Evolutionary conservation across 2,329 filamentous ascomycete species (phyloP).

Genomic region (Ampelomyces quisqualis): DNA sequence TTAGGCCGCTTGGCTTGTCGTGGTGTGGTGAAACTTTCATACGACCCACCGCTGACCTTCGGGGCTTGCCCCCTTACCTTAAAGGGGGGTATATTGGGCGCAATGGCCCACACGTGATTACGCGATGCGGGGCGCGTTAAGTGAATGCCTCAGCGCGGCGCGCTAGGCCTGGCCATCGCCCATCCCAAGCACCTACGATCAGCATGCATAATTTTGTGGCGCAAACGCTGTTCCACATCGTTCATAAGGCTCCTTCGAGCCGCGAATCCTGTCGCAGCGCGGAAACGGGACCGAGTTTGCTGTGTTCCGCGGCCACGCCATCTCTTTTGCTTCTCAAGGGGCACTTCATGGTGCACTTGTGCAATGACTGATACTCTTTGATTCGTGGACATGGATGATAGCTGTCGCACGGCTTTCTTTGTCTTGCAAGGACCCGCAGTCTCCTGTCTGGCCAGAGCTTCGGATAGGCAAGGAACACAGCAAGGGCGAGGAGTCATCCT

Average conservation of each 20-base stretch:
- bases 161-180: not conserved
- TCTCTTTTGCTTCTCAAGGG: constrained; percentile 29
- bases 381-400: constrained; percentile 30
- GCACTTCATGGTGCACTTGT: constrained; percentile 16
- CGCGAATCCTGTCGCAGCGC: constrained; percentile 1
- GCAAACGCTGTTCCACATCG: constrained; percentile 1
- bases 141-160: not conserved
- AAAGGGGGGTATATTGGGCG: not conserved
- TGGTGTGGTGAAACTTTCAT: constrained; percentile 2
- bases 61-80: not conserved
- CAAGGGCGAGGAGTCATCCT: constrained; percentile 21
- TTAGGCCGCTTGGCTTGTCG: not conserved
- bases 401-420: constrained; percentile 34
- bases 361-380: constrained; percentile 19
- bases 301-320: not conserved
- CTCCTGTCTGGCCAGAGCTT: constrained; percentile 34
- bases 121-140: not conserved
- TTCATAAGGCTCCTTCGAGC: not conserved
- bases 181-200: not conserved
- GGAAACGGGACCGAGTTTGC: not conserved
- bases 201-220: not conserved
- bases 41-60: not conserved
- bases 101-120: no score
- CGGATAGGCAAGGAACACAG: constrained; percentile 18
- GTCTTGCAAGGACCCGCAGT: no score